Evolutionary conservation across 192 early-diverging fungal species (phyloP), one percentile per base, ranked within the genome.

Genomic region (Kickxella alabastrina): DNA sequence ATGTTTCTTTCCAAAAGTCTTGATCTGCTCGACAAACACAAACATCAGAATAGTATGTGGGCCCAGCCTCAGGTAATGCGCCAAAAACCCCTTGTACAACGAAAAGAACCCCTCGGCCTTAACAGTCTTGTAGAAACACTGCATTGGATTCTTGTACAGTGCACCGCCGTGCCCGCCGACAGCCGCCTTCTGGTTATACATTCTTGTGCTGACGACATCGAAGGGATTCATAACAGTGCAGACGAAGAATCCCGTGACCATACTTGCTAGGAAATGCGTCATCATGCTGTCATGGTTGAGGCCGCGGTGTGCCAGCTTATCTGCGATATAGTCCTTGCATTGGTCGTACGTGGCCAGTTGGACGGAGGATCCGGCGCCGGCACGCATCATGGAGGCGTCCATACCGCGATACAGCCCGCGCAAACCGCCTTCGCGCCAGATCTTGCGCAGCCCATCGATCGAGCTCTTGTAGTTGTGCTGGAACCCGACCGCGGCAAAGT

Each of bases 161-260:
- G 85, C 70, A 10, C 90, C 90, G 28, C 78, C 65, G 21, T 82
- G 81, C 12, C 80, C 82, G 17, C 70, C 68, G 14, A 22, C 50
- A 7, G 71, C 68, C 15, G 81, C 65, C 41, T 81, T 77, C 49
- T 95, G 91, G 59, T 95, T 94, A 77, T 92, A 96, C 90, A 96
- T 95, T 40, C 95, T 82, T 5, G 92, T 93, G 35, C 80, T 88
- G 39, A 94, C 85, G 7, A 96, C 92, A 71, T 98, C 95, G 52
- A 95, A 93, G n/a, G 95, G 93, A 49, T 98, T 96, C 93, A 98
- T 98, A 37, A 83, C 87, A 18, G 81, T 68, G 59, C 89, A 91
- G 13, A 95, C 87, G 57, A 91, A 85, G 49, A 95, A 81, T 43
- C 89, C 88, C 0, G 87, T 88, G 37, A 87, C 69, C 78, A 93